These are phyloP conservation scores for Clavaria fumosa DNA, from an alignment of 768 basidiomycete species.

Conservation along the genomic window DNA sequence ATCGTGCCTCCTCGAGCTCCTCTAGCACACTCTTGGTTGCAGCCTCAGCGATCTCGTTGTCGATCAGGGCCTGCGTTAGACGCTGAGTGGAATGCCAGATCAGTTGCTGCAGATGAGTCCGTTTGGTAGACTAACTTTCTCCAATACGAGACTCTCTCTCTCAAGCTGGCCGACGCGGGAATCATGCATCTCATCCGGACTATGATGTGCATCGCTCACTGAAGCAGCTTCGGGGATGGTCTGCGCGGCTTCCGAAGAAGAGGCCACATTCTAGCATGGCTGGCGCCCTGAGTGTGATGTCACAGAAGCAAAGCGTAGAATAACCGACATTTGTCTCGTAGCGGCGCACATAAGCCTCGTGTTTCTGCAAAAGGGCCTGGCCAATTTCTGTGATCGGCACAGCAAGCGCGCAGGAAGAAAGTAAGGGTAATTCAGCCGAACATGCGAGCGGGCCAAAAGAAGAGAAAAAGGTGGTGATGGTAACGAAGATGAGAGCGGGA, in stretches of 20 bases:
- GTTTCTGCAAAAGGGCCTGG: constrained; percentile 70
- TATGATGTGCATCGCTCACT: not conserved
- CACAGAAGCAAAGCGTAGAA: constrained; percentile 1
- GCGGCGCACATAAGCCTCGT: constrained; percentile 72
- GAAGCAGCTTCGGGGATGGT: not conserved
- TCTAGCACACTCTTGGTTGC: constrained; percentile 60
- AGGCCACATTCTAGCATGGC: constrained; percentile 4
- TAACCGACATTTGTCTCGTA: constrained; percentile 36
- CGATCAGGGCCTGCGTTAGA: constrained; percentile 61
- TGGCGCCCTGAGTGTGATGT: constrained; percentile 1
- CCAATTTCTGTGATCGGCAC: constrained; percentile 76
- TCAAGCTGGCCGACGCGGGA: constrained; percentile 20
- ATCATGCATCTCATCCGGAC: constrained; percentile 5
- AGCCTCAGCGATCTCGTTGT: constrained; percentile 68
- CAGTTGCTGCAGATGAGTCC: not conserved
- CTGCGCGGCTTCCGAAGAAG: constrained; percentile 2
- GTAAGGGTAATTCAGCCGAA: too few species aligned
- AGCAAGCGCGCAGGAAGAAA: constrained; percentile 6
- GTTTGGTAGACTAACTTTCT: constrained; percentile 32
- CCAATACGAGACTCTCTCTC: constrained; percentile 44
- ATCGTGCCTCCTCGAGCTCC: constrained; percentile 61
- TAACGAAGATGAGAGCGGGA: constrained; percentile 3
- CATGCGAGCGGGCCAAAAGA: too few species aligned
- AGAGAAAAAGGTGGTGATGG: constrained; percentile 1
- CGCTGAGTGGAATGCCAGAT: constrained; percentile 29